phyloP scores from a whole-genome alignment of 805 yeast genomes.

The Saturnispora bothae region DNA sequence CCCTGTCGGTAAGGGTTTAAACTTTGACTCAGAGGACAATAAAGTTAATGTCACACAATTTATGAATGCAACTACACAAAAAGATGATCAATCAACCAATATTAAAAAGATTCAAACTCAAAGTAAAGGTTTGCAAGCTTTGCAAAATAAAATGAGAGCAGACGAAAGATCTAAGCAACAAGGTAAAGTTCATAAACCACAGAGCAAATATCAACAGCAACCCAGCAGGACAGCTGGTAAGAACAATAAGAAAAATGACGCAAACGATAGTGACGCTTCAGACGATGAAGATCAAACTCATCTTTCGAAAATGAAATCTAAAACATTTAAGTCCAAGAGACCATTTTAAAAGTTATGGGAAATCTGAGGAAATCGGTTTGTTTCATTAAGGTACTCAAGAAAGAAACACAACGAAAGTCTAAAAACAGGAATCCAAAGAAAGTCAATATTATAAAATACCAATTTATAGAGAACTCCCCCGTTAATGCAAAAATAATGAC shows the following conservation, averaged over 20 bases:
- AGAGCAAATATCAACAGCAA: conserved; percentile 3
- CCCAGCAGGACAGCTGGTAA: background rate
- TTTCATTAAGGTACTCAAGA: too few relatives aligned
- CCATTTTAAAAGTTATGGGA: conserved; percentile 7
- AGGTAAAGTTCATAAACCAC: conserved; percentile 4
- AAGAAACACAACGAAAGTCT: too few relatives aligned
- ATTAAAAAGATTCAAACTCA: conserved; percentile 11
- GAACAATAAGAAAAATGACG: background rate
- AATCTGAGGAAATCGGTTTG: too few relatives aligned
- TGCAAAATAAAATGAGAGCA: conserved; percentile 22
- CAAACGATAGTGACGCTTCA: background rate
- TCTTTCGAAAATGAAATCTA: conserved; percentile 1
- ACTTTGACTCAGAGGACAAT: conserved; percentile 6
- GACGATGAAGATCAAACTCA: conserved; percentile 3
- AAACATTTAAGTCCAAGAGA: conserved; percentile 3
- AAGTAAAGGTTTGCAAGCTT: conserved; percentile 18
- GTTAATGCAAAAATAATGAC: too few relatives aligned
- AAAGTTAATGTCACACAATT: conserved; percentile 10
- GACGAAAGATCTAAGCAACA: conserved; percentile 12
- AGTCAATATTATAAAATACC: too few relatives aligned
- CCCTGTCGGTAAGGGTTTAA: conserved; percentile 24
- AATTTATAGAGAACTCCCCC: too few relatives aligned
- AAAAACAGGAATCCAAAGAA: too few relatives aligned
- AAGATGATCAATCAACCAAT: conserved; percentile 6
- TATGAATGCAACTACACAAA: conserved; percentile 8